Evolutionary conservation across 768 basidiomycete genomes (phyloP), one percentile per base, ranked within the genome.

Genomic region (Auriscalpium microsporum): DNA sequence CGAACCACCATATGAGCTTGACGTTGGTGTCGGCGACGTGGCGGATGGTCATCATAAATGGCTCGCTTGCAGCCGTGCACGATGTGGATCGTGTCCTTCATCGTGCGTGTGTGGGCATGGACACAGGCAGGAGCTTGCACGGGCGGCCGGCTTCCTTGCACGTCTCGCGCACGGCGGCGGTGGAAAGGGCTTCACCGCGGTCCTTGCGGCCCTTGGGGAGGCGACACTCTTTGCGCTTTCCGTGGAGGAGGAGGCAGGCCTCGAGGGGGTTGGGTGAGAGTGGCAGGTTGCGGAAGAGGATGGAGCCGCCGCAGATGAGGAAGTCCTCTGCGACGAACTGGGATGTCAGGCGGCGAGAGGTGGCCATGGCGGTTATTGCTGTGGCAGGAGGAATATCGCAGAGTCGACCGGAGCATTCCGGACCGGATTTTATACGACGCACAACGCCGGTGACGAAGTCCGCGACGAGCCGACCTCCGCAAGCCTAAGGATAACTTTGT

Each of bases 181-280:
- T 59, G 53, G 78, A 75, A 14, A 81, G 68, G 6, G 70, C 67
- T 66, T 85, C 84, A 1, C 76, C 76, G 19, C 71, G 64, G 63
- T 84, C 81, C 62, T 84, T 84, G 35, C 81, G 74, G 6, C 83
- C 84, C 58, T 84, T 85, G 36, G 84, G 80, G 11, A 84, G 75
- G 6, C 81, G 61, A 60, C 67, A 72, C 46, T 72, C 67, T 19
- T 65, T 48, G 33, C 67, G 64, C 2, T 55, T 56, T 33, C 52
- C 58, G 42, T 70, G 65, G 47, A 59, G 62, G 9, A 73, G 56
- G n/a, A 69, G 60, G 55, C 71, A 70, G 36, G 71, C 58, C 48
- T 67, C 48, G 7, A 65, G 55, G 5, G 62, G 62, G 3, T 46
- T 54, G 34, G 48, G 55, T 0, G 59, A 50, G 7, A 57, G 53